Evolutionary conservation across 768 basidiomycete species (phyloP), one percentile per base, ranked within the genome.

Genomic region (Russula sp.): DNA sequence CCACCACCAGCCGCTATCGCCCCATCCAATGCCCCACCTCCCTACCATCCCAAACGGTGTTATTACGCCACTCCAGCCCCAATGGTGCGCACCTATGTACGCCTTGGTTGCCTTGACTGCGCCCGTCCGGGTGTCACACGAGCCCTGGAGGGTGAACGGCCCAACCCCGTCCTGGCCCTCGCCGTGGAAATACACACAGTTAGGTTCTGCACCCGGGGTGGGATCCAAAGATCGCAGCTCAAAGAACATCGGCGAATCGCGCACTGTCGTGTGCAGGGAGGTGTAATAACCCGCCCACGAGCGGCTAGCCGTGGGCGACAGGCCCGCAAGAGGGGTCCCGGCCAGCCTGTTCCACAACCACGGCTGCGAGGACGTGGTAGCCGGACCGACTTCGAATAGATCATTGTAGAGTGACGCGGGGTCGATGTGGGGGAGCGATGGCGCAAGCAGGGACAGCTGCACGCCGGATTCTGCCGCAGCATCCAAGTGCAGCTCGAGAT

Each of bases 21-120:
- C 0, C 4, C 2, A 5, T 13, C 13, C 11, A 1, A 0, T 5
- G 4, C 34, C 34, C 63, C 63, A 64, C 13, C 14, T 22, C 7
- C 63, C 63, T 2, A 49, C 58, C 52, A 64, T 55, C 48, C 63
- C 63, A 55, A 64, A 59, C 6, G 63, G 58, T 4, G 63, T 64
- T 6, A 59, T 16, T 13, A 45, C 20, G 7, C 63, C 63, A 1
- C 27, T 27, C 27, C 27, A 27, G 27, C 5, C 32, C 63, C 58
- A 59, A 0, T 31, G 2, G 48, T 27, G 27, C 27, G 1, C 57
- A 55, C 13, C 2, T 0, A 10, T 31, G 34, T 64, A 64, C 1
- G 40, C 31, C 47, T 64, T 59, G 9, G 2, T n/a, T 0, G 58
- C 63, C 1, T 0, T 10, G 7, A 64, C 47, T 4, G 22, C 11